These are phyloP conservation scores for Hyaloperonospora arabidopsidis DNA, from an alignment of 352 stramenopile species.

Conservation along the genomic window DNA sequence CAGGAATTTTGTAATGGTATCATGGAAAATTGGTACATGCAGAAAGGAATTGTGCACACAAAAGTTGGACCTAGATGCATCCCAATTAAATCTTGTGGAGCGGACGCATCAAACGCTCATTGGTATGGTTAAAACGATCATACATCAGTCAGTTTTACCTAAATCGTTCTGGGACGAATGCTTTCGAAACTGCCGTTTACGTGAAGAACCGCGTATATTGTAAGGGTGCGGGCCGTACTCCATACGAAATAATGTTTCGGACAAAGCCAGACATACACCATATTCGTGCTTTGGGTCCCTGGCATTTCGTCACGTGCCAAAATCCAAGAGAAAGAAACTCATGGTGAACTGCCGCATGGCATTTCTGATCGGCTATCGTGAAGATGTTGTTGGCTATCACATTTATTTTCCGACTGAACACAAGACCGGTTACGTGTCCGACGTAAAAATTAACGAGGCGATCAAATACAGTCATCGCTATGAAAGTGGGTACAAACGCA, in stretches of 20 bases:
- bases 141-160: too few species aligned
- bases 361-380: constrained; percentile 2
- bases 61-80: neutral
- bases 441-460: constrained; percentile 11
- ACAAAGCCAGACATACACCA: neutral
- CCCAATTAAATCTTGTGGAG: too few species aligned
- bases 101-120: too few species aligned
- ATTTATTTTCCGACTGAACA: constrained; percentile 8
- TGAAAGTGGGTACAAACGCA: constrained; percentile 1
- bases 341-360: neutral
- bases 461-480: constrained; percentile 13
- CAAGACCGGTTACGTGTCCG: constrained; percentile 8
- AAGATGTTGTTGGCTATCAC: constrained; percentile 8
- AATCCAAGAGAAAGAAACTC: neutral
- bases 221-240: neutral
- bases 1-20: too few species aligned
- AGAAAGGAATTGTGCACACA: too few species aligned
- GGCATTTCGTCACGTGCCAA: neutral
- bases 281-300: neutral
- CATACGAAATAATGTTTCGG: neutral
- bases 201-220: neutral
- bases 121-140: constrained; percentile 1
- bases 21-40: too few species aligned
- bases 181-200: neutral
- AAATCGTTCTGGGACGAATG: neutral